Evolutionary conservation across 108 stramenopile genomes (phyloP).

Genomic region (Skeletonema tropicum): DNA sequence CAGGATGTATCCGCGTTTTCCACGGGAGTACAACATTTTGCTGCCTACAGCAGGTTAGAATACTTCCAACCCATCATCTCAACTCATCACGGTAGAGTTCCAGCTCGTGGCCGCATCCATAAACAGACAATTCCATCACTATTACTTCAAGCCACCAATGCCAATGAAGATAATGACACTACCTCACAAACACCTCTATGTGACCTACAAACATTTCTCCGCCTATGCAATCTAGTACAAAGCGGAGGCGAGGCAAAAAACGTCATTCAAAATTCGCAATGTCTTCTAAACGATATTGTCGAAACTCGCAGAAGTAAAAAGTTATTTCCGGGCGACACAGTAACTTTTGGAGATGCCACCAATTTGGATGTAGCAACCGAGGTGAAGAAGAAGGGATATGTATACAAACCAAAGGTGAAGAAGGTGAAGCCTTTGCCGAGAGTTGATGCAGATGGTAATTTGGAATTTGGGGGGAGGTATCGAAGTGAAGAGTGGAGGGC

Average conservation of each 20-base stretch:
- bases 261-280: conserved; percentile 2
- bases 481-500: conserved; percentile 39
- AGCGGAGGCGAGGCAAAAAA: conserved; percentile 19
- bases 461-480: conserved; percentile 34
- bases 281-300: conserved; percentile 12
- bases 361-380: conserved; percentile 22
- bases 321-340: conserved; percentile 19
- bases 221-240: conserved; percentile 13
- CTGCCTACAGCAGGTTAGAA: not conserved
- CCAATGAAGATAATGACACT: not conserved
- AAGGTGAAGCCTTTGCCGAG: conserved; percentile 27
- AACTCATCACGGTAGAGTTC: not conserved
- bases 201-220: conserved; percentile 17
- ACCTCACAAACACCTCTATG: conserved; percentile 12
- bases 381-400: conserved; percentile 26
- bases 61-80: not conserved
- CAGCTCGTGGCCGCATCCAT: not conserved
- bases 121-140: not conserved
- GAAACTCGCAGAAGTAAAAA: conserved; percentile 29
- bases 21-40: not conserved
- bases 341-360: conserved; percentile 20
- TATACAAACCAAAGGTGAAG: conserved; percentile 29
- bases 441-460: conserved; percentile 20
- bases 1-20: not conserved
- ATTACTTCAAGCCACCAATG: not conserved